Conservation (phyloP, 2,329 filamentous ascomycete genomes). For the Aspergillus fructus region DNA sequence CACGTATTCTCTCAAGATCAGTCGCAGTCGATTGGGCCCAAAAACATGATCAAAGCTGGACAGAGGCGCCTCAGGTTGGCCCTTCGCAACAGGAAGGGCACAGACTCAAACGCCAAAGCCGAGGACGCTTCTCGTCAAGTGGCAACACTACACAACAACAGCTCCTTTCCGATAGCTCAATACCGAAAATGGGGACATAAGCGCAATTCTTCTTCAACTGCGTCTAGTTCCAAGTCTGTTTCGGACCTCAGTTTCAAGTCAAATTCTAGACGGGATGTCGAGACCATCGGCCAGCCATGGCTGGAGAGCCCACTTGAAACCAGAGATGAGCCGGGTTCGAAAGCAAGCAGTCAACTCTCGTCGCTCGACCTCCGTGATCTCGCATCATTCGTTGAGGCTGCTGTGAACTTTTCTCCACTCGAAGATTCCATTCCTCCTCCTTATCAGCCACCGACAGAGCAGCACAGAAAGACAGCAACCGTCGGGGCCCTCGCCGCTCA, state of each 20-base stretch:
- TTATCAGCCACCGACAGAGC: slow-evolving; percentile 14
- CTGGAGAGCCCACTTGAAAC: slow-evolving; percentile 28
- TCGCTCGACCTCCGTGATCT: slow-evolving; percentile 34
- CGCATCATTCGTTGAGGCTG: slow-evolving; percentile 33
- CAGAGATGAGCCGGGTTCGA: slow-evolving; percentile 14
- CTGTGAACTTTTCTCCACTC: slow-evolving; percentile 27
- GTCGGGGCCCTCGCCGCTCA: not conserved
- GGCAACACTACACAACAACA: slow-evolving; percentile 31
- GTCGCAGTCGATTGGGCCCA: slow-evolving; percentile 27
- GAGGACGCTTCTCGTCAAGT: slow-evolving; percentile 30
- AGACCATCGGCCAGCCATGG: slow-evolving; percentile 40
- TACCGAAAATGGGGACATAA: slow-evolving; percentile 23
- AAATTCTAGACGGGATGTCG: slow-evolving; percentile 33
- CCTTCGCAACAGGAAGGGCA: slow-evolving; percentile 30
- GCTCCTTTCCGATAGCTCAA: slow-evolving; percentile 25
- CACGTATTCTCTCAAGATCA: slow-evolving; percentile 19
- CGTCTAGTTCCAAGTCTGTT: slow-evolving; percentile 15
- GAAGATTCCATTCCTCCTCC: slow-evolving; percentile 25
- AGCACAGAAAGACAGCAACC: not conserved
- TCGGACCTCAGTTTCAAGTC: slow-evolving; percentile 26
- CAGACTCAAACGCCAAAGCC: slow-evolving; percentile 22
- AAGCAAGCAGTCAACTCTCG: slow-evolving; percentile 21
- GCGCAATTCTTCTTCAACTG: slow-evolving; percentile 22
- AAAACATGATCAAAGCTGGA: slow-evolving; percentile 29
- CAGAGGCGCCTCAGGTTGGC: slow-evolving; percentile 38